These are phyloP conservation scores for Exidia glandulosa DNA, from an alignment of 768 basidiomycete genomes.

Conservation along the genomic window DNA sequence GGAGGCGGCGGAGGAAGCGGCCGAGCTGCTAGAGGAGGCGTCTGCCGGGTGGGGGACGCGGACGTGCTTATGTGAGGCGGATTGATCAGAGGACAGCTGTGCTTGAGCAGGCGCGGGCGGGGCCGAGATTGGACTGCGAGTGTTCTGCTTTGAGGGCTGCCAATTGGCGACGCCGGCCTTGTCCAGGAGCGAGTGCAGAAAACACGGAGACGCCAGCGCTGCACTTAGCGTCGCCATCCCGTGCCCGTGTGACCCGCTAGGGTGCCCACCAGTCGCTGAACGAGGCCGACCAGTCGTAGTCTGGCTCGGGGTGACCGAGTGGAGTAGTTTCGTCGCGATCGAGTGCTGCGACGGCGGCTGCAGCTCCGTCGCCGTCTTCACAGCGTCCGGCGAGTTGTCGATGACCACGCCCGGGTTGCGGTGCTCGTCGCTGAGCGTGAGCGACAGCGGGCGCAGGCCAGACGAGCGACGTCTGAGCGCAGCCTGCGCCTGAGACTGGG, in stretches of 20 bases:
- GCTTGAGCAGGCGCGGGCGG: conserved; percentile 2
- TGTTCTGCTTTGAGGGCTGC: conserved; percentile 34
- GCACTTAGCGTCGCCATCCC: conserved; percentile 9
- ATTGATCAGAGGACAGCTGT: conserved; percentile 5
- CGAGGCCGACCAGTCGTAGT: neutral
- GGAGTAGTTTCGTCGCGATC: neutral
- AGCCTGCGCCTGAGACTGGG: conserved; percentile 24
- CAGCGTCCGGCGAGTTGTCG: neutral
- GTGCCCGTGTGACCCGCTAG: neutral
- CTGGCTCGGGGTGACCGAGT: neutral
- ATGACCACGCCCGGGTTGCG: conserved; percentile 3
- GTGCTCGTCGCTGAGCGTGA: conserved; percentile 6
- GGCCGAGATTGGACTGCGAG: conserved; percentile 12
- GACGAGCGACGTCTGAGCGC: conserved; percentile 7
- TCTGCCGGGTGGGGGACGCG: conserved; percentile 2
- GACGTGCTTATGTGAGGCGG: conserved; percentile 7
- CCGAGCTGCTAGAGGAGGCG: conserved; percentile 10
- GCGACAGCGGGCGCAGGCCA: conserved; percentile 1
- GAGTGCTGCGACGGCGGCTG: neutral
- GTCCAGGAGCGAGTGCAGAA: conserved; percentile 87
- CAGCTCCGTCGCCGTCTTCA: neutral
- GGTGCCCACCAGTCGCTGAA: neutral
- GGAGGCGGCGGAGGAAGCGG: conserved; percentile 14
- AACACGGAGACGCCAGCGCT: conserved; percentile 66
- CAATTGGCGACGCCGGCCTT: conserved; percentile 69